A percentile compares a stretch with the other conserved stretches of the same genome.
phyloP scores from a whole-genome alignment of 345 rosid species.

The Eucalyptus marginata region DNA sequence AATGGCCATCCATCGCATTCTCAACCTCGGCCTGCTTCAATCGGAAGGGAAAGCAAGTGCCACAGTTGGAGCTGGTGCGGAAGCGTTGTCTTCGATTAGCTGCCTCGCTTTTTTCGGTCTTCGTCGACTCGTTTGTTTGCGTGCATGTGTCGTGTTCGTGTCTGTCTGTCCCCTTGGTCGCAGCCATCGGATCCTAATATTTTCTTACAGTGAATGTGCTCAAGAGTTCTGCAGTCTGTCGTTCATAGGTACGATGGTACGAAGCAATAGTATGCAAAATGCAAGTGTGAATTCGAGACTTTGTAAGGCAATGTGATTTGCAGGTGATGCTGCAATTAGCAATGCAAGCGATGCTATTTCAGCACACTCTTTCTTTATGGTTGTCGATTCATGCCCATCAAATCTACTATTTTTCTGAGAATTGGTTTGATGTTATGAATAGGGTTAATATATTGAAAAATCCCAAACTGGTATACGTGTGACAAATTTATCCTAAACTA shows the following conservation, averaged over 20 bases:
- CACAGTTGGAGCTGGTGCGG: constrained; percentile 33
- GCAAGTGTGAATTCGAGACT: background rate
- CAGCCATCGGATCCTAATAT: background rate
- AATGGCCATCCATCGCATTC: background rate
- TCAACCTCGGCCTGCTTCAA: constrained; percentile 78
- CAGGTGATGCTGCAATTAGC: background rate
- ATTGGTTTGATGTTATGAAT: background rate
- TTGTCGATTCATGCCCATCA: background rate
- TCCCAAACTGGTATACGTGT: too few species aligned
- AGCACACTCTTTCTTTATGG: background rate
- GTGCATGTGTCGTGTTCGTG: background rate
- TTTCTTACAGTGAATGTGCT: background rate
- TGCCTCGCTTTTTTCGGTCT: background rate
- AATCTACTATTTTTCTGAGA: background rate
- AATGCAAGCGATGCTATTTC: background rate
- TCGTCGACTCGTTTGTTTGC: background rate
- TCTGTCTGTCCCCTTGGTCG: background rate
- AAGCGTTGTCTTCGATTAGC: constrained; percentile 53
- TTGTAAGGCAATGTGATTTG: background rate
- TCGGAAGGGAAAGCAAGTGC: constrained; percentile 2
- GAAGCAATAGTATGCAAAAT: background rate
- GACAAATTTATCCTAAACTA: too few species aligned
- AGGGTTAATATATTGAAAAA: too few species aligned
- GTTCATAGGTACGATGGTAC: background rate
- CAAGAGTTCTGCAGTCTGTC: background rate